Base-by-base conservation (phyloP, 768 basidiomycete species). In the Russula foetens region DNA sequence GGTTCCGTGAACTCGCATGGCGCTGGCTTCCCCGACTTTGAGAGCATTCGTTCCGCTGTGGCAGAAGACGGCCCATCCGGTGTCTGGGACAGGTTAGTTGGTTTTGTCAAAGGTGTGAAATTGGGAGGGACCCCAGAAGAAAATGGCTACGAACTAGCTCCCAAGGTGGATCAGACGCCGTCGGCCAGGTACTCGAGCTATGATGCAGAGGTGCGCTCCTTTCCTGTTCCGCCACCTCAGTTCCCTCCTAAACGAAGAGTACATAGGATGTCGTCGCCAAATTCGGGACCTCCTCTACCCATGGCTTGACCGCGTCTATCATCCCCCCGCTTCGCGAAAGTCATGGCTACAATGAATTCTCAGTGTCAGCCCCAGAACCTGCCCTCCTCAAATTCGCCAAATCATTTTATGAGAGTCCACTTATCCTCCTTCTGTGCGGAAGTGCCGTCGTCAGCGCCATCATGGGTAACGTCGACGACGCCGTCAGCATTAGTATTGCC, bases 381-480 rank as follows among this genome's bases (percentile, higher is more conserved):
- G 72, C 86, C 9, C 74, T 87, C 43, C 73, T 94, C 69, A 97
- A 97, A 74, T 98, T 98, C 70, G 85, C 86, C 15, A 94, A 95
- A 72, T 95, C 90, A 38, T 93, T 98, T 52, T 97, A 95, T 72
- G 95, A 98, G 75, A 92, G 85, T 69, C 95, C 96, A 2, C 75
- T 98, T 3, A 97, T 96, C 69, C 75, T 98, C 24, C 77, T 98
- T 2, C 76, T 98, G 38, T 88, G 96, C 61, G 96, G 84, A 28
- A 97, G 94, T 70, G 94, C 95, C 0, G 76, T 81, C 19, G 84
- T 98, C 43, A 95, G 92, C 69, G 90, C 88, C 2, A 69, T 93
- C 50, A 91, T 98, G 85, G 96, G 96, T n/a, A 96, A 97, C 68
- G 74, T 90, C 38, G 93, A 98, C 70, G 95, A 98, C 69, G 95